Conservation (phyloP, 1,284 basidiomycete genomes). For the Sporisorium reilianum region DNA sequence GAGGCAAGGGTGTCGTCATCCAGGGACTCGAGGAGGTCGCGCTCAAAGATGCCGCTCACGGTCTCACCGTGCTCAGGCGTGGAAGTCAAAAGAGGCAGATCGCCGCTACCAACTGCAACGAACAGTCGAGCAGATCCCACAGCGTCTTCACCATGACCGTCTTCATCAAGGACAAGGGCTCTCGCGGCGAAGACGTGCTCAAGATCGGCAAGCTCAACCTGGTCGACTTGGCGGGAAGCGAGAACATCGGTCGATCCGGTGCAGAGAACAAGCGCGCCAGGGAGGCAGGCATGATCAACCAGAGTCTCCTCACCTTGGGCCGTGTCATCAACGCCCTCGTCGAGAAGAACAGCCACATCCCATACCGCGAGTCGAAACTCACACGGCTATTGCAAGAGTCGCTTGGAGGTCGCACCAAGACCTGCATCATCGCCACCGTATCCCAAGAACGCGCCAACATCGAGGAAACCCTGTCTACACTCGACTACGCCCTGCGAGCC, state of each 20-base stretch:
- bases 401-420: constrained; percentile 96
- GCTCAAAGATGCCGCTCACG: constrained; percentile 86
- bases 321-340: constrained; percentile 97
- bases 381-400: constrained; percentile 98
- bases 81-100: constrained; percentile 92
- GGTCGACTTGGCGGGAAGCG: constrained; percentile 95
- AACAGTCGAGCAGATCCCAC: constrained; percentile 95
- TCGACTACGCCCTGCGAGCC: constrained; percentile 95
- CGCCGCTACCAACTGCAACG: constrained; percentile 97
- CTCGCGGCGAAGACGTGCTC: constrained; percentile 83
- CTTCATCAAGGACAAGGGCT: constrained; percentile 85
- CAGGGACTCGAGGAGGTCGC: constrained; percentile 93
- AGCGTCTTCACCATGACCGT: constrained; percentile 98
- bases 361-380: constrained; percentile 87
- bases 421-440: constrained; percentile 92
- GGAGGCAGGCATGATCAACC: constrained; percentile 99
- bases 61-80: constrained; percentile 84
- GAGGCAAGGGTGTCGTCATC: constrained; percentile 81
- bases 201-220: constrained; percentile 96
- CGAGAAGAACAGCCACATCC: constrained; percentile 87
- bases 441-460: constrained; percentile 75
- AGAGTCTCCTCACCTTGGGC: constrained; percentile 93
- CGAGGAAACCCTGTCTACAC: constrained; percentile 96
- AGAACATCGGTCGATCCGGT: constrained; percentile 95
- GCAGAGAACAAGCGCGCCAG: constrained; percentile 94